Percentiles rank a stretch among this genome's conserved stretches.
These are phyloP conservation scores for Alternaria alternata DNA, from an alignment of 2,329 filamentous ascomycete genomes.

Conservation along the genomic window DNA sequence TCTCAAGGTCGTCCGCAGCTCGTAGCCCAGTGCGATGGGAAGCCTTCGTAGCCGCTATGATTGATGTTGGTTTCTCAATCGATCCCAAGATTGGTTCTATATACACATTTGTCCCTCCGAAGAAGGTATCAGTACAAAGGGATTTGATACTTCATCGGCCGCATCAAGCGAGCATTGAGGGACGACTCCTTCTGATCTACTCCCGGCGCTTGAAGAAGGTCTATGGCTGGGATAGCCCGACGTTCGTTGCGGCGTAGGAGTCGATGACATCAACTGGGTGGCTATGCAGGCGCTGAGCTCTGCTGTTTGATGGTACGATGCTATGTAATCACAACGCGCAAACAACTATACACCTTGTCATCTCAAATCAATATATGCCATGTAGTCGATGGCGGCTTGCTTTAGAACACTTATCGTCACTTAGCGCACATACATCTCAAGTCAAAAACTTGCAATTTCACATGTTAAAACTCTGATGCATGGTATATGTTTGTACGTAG, in stretches of 20 bases:
- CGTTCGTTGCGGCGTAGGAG: slow-evolving; percentile 13
- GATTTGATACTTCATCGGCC: slow-evolving; percentile 26
- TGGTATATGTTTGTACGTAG: too few species aligned
- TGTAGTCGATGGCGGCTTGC: too few species aligned
- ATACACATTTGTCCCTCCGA: slow-evolving; percentile 21
- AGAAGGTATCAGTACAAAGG: slow-evolving; percentile 7
- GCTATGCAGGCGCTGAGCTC: background rate
- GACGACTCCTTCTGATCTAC: slow-evolving; percentile 14
- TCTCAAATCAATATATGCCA: too few species aligned
- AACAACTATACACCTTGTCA: too few species aligned
- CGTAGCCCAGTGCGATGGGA: slow-evolving; percentile 32
- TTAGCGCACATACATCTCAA: too few species aligned
- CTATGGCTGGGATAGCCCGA: slow-evolving; percentile 23
- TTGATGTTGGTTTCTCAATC: slow-evolving; percentile 22
- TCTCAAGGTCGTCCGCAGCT: slow-evolving; percentile 30
- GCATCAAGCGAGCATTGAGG: slow-evolving; percentile 26
- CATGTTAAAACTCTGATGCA: too few species aligned
- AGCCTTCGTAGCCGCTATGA: slow-evolving; percentile 23
- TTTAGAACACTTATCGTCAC: too few species aligned
- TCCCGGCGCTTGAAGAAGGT: slow-evolving; percentile 18
- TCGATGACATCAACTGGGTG: background rate
- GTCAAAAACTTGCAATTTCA: too few species aligned
- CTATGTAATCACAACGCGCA: too few species aligned
- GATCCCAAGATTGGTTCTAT: slow-evolving; percentile 24
- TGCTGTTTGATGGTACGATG: too few species aligned